Base-by-base conservation (phyloP, 2,329 filamentous ascomycete genomes). In the Penicillium aurantiogriseum region DNA sequence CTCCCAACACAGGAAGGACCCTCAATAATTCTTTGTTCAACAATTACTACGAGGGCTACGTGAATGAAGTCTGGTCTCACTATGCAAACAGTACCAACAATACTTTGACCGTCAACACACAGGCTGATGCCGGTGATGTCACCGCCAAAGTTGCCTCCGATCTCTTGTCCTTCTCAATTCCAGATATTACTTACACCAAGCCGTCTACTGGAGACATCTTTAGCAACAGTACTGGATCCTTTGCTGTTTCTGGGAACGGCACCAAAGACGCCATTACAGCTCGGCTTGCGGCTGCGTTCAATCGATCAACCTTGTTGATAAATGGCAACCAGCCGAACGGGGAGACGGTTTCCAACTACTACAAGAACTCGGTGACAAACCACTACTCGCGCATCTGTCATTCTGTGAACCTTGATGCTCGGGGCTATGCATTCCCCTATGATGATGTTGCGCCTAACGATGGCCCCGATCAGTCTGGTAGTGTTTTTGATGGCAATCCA, bases 211-310 rank as follows among this genome's bases (percentile, higher is more conserved):
- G 75, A 13, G 88, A 90, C 70, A 87, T 91, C 60, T 85, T 90
- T 67, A 82, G 81, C 36, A 89, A 86, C 74, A 86, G 82, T 63
- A 85, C 81, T 2, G 85, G 85, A 0, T 82, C 85, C 0, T 88
- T 88, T 72, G 79, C 75, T 2, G 72, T 76, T 5, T 65, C 64
- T 4, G 74, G 73, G 38, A 77, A 79, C 54, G 68, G 73, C 2
- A 76, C 80, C 67, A 79, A 81, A 69, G 82, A 84, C 58, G 86
- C 86, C 40, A 83, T 92, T 55, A 86, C 87, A 9, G 88, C 91
- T 0, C 81, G 90, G n/a, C 76, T 94, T 15, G 83, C 88, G 0
- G 90, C 90, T 1, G 89, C 88, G 0, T 84, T 93, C 67, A 91
- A 92, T 74, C 82, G 90, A 23, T 86, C 83, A 35, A 92, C 88